Evolutionary conservation across 495 filamentous ascomycete genomes (phyloP), one percentile per base, ranked within the genome.

Genomic region (Jackrogersella multiformis): DNA sequence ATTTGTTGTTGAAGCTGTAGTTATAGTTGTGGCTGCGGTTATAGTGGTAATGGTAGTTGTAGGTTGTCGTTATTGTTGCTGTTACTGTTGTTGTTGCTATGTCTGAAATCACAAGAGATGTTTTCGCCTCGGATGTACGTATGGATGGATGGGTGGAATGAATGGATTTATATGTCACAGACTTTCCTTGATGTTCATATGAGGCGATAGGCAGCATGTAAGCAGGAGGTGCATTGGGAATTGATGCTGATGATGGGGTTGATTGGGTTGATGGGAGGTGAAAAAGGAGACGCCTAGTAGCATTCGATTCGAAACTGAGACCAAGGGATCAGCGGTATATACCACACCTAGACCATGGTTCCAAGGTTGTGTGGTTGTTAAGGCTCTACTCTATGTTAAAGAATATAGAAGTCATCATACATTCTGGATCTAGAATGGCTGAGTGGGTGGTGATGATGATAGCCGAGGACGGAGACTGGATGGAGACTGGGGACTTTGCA

Each of bases 341-440:
- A 71, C 30, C 20, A 70, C 15, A 35, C 18, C 30, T 55, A 44
- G n/a, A 66, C 36, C 60, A 68, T 72, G 35, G n/a, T n/a, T n/a
- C n/a, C n/a, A n/a, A n/a, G n/a, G n/a, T n/a, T n/a, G n/a, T n/a
- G n/a, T n/a, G n/a, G n/a, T n/a, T n/a, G n/a, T n/a, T n/a, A n/a
- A n/a, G n/a, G n/a, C n/a, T n/a, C n/a, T n/a, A n/a, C 42, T 62
- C 53, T 28, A 53, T 46, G 45, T 68, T 53, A 66, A 53, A 63
- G 35, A 56, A 70, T 68, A 39, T 70, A 73, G 70, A 66, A 73
- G 70, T 73, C 70, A 73, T 73, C 70, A 69, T 69, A 69, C 70
- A 70, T 70, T 44, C 36, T 64, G 42, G 58, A 52, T 59, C 41
- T 36, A 63, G 46, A 59, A n/a, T 16, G 10, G 52, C 16, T n/a